Base-by-base conservation (phyloP, 2,329 filamentous ascomycete species). In the Mycogone perniciosa region DNA sequence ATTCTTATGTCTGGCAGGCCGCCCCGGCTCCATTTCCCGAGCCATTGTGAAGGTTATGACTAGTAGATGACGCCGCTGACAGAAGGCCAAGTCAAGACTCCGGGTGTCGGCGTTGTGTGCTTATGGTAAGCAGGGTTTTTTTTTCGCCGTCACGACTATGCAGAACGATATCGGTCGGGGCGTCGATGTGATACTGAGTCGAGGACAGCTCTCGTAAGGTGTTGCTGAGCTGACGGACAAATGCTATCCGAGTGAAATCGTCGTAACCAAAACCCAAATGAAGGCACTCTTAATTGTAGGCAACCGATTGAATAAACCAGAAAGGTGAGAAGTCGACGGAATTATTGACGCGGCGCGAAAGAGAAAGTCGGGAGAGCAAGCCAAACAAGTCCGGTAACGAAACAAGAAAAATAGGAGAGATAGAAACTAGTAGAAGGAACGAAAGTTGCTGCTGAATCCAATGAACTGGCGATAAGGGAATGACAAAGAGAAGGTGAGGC, bases 181-280 rank as follows among this genome's bases (percentile, higher is more conserved):
- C 31, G 38, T 20, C 9, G 40, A 43, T 47, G 47, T 39, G 35
- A 47, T 51, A 35, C 39, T 46, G 29, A 35, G 9, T n/a, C 11
- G 44, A 27, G 39, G 41, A 35, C 29, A 34, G 35, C 42, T 39
- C 31, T 46, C 27, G 49, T 48, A 57, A 59, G 44, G 51, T 54
- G 53, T 37, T 56, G 57, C 53, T 59, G 48, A 37, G 57, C 53
- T 59, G 48, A 37, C 47, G 50, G 62, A 63, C 56, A 56, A 56
- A 63, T 63, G 58, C 55, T 65, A 51, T 55, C 53, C 53, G 54
- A 54, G 54, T 56, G 53, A 39, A 47, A 62, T 57, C 58, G 60
- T 60, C 55, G 62, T 65, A 65, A 62, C 57, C 62, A 62, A 64
- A 65, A 68, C 60, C 50, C 7, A 48, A 42, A 35, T 20, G 20